Conservation (phyloP, 2,329 filamentous ascomycete species). For the Aspergillus carbonarius region DNA sequence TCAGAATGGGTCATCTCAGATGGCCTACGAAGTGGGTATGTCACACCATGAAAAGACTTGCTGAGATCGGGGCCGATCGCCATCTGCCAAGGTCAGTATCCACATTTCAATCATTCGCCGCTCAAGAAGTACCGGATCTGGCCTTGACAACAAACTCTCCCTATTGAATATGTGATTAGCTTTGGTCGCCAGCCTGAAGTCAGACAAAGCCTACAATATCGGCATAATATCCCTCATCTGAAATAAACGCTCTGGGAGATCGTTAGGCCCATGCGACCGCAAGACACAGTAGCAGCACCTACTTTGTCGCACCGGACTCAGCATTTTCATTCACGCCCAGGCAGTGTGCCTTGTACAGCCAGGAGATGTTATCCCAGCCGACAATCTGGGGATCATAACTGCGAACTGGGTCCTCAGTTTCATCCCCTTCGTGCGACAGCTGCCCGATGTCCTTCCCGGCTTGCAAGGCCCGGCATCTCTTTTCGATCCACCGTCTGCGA, state of each 20-base stretch:
- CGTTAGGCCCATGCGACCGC: neutral
- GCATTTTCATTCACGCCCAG: constrained; percentile 12
- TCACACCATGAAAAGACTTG: constrained; percentile 17
- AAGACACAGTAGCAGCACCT: neutral
- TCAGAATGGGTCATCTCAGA: neutral
- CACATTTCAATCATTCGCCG: neutral
- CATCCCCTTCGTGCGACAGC: constrained; percentile 9
- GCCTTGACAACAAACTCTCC: constrained; percentile 22
- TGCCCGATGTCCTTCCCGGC: constrained; percentile 6
- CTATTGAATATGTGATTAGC: constrained; percentile 10
- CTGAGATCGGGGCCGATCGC: neutral
- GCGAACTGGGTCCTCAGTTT: constrained; percentile 16
- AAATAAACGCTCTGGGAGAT: constrained; percentile 18
- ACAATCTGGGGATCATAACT: constrained; percentile 23
- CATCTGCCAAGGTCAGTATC: neutral
- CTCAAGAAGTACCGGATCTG: constrained; percentile 4
- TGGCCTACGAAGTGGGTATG: neutral
- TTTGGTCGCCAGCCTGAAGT: too few relatives aligned
- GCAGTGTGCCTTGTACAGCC: constrained; percentile 22
- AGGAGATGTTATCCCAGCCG: constrained; percentile 15
- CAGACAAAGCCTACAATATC: constrained; percentile 13
- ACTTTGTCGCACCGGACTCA: constrained; percentile 16
- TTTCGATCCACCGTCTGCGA: constrained; percentile 20
- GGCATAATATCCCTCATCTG: constrained; percentile 22
- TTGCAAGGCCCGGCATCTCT: constrained; percentile 15